These are phyloP conservation scores for Wickerhamomyces sp. DNA, from an alignment of 1,139 yeast genomes.

Conservation along the genomic window DNA sequence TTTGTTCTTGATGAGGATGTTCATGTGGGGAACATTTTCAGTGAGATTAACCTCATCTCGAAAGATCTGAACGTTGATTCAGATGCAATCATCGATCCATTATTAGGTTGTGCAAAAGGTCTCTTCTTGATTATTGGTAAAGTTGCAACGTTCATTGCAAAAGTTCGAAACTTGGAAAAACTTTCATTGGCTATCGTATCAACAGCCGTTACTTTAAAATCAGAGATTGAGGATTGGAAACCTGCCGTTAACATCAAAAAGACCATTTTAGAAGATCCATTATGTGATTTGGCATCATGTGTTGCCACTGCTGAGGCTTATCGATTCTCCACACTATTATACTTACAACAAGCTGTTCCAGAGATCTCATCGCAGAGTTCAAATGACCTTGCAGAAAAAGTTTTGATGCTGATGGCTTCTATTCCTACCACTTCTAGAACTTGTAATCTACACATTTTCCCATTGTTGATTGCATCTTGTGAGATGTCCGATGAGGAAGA, in stretches of 20 bases:
- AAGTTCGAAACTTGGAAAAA: constrained; percentile 36
- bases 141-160: constrained; percentile 51
- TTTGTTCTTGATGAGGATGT: background rate
- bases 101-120: constrained; percentile 61
- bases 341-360: constrained; percentile 65
- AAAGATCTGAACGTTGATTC: constrained; percentile 25
- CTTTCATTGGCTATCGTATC: constrained; percentile 47
- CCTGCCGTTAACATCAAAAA: constrained; percentile 40
- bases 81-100: constrained; percentile 46
- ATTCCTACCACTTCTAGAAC: constrained; percentile 58
- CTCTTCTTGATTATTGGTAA: constrained; percentile 59
- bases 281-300: constrained; percentile 55
- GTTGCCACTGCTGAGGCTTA: constrained; percentile 69
- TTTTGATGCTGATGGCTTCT: constrained; percentile 54
- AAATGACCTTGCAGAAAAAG: constrained; percentile 53
- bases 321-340: constrained; percentile 50
- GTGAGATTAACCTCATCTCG: constrained; percentile 11
- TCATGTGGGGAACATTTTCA: background rate
- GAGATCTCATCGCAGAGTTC: constrained; percentile 55
- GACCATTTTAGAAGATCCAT: constrained; percentile 33
- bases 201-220: constrained; percentile 48
- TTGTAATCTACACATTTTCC: constrained; percentile 56
- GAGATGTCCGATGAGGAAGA: constrained; percentile 57
- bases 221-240: constrained; percentile 49
- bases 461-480: constrained; percentile 58